phyloP scores from a whole-genome alignment of 2,329 filamentous ascomycete genomes.

The Paecilomyces variotii region DNA sequence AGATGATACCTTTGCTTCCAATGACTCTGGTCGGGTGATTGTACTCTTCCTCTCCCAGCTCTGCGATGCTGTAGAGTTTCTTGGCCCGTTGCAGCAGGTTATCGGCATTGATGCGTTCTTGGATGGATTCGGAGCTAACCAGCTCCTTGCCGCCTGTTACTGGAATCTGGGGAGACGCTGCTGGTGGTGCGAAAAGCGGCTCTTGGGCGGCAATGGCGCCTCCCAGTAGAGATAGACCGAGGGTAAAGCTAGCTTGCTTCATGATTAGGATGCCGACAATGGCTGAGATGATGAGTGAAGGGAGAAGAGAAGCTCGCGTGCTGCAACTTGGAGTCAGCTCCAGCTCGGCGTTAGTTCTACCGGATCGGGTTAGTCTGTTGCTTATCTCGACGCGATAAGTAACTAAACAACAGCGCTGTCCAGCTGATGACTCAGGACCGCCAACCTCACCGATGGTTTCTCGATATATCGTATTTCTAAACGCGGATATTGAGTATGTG shows the following conservation, averaged over 20 bases:
- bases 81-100: slow-evolving; percentile 54
- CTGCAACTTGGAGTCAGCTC: not conserved
- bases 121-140: slow-evolving; percentile 40
- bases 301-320: not conserved
- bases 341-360: not conserved
- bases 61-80: slow-evolving; percentile 55
- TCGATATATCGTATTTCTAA: not conserved
- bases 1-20: slow-evolving; percentile 49
- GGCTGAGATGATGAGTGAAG: not conserved
- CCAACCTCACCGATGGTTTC: not conserved
- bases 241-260: not conserved
- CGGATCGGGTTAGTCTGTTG: not conserved
- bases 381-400: not conserved
- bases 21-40: slow-evolving; percentile 65
- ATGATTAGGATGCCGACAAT: not conserved
- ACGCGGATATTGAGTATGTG: not conserved
- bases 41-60: slow-evolving; percentile 52
- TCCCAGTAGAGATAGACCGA: slow-evolving; percentile 7
- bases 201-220: slow-evolving; percentile 12
- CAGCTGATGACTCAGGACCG: not conserved
- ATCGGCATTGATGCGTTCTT: slow-evolving; percentile 44
- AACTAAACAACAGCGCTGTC: not conserved
- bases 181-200: slow-evolving; percentile 8
- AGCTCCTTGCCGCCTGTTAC: slow-evolving; percentile 18
- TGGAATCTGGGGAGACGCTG: slow-evolving; percentile 8